Evolutionary conservation across 495 filamentous ascomycete species (phyloP), one percentile per base, ranked within the genome.

Genomic region (Parathielavia hyrcaniae): DNA sequence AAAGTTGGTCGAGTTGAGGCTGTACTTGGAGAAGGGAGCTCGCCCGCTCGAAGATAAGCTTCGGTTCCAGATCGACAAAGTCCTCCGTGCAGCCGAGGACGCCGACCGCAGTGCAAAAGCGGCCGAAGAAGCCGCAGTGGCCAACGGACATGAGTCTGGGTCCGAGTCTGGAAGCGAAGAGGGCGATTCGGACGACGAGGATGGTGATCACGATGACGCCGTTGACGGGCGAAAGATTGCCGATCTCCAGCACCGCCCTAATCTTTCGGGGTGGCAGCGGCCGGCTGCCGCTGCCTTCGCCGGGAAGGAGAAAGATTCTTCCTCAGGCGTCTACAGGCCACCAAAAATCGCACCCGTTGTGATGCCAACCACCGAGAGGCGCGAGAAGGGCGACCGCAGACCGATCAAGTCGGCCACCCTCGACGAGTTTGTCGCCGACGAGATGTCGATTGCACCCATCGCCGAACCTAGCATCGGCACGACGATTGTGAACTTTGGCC

Each of bases 11-110:
- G 90, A 96, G 71, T 75, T 96, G 40, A 81, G 91, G 13, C 75
- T 95, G 3, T 96, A 91, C 65, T 77, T 97, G 9, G 93, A 97
- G 63, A 90, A 88, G 65, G 95, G 95, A 50, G 87, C 95, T 5
- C 81, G 86, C 22, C 91, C 92, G 1, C 73, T 97, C n/a, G 93
- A 98, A 69, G 80, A 82, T 43, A 86, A 88, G 41, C 69, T 95
- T 44, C 89, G 88, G 59, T 95, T 92, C 71, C 88, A 93, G 69
- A 85, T 95, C 61, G 89, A 93, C 69, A 92, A 92, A 67, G 87
- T 96, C 19, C 77, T 98, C 22, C 87, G 88, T 55, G 88, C 89
- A 0, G 90, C 89, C 44, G 88, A 91, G 59, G 89, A 93, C 63
- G 82, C 82, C 0, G 83, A 86, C 43, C 63, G 75, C 61, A 63